Percentiles rank a stretch among this genome's conserved stretches.
phyloP scores from a whole-genome alignment of 345 rosid species.

The Salix koriyanagi region DNA sequence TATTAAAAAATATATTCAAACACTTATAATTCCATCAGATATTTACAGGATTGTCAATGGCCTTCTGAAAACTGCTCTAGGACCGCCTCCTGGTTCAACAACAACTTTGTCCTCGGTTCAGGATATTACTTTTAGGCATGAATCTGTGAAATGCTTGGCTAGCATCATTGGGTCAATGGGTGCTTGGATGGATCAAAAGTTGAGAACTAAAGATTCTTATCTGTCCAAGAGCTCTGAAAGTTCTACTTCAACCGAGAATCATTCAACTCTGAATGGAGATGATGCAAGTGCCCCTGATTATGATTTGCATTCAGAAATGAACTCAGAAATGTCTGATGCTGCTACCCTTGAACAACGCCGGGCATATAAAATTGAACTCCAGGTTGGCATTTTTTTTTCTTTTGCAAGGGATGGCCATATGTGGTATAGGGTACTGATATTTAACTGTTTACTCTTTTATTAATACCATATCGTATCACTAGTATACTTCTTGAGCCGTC shows the following conservation, averaged over 20 bases:
- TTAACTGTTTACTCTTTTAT: background rate
- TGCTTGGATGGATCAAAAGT: slow-evolving; percentile 89
- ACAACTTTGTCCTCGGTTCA: slow-evolving; percentile 79
- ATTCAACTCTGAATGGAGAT: slow-evolving; percentile 48
- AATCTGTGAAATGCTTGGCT: slow-evolving; percentile 94
- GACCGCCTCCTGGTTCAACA: slow-evolving; percentile 87
- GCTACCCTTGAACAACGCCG: slow-evolving; percentile 86
- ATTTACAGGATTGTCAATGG: slow-evolving; percentile 98
- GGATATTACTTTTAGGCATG: slow-evolving; percentile 82
- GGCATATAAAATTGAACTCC: slow-evolving; percentile 87
- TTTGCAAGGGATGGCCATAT: slow-evolving; percentile 1
- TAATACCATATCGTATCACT: background rate
- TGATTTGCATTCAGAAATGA: slow-evolving; percentile 64
- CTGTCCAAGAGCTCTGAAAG: slow-evolving; percentile 48
- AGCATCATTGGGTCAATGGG: slow-evolving; percentile 81
- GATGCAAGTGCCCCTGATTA: slow-evolving; percentile 54
- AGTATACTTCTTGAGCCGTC: background rate
- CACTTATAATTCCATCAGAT: slow-evolving; percentile 93
- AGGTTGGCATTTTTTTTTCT: slow-evolving; percentile 43
- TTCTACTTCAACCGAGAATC: slow-evolving; percentile 49
- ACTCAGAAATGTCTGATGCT: slow-evolving; percentile 70
- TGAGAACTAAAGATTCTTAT: slow-evolving; percentile 57
- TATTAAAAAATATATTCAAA: slow-evolving; percentile 49
- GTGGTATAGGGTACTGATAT: background rate
- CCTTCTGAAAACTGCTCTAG: slow-evolving; percentile 88